Evolutionary conservation across 192 early-diverging fungal genomes (phyloP).

Genomic region (Neocallimastix lanati): DNA sequence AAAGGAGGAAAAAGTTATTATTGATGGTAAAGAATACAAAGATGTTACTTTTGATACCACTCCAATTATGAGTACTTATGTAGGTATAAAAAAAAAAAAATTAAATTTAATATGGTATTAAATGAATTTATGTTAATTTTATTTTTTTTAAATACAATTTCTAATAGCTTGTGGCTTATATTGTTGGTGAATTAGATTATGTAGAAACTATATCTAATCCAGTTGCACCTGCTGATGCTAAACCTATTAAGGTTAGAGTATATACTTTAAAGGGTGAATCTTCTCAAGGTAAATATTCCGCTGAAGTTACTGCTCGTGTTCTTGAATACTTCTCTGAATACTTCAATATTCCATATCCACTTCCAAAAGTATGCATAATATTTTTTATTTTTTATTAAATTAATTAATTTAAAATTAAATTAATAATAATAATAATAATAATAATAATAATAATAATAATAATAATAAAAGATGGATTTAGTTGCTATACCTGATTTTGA

Average conservation of each 20-base stretch:
- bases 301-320: constrained; percentile 52
- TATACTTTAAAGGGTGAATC: constrained; percentile 66
- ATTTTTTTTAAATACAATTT: too few species aligned
- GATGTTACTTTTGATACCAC: constrained; percentile 74
- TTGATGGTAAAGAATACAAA: constrained; percentile 21
- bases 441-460: too few species aligned
- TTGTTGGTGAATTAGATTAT: constrained; percentile 82
- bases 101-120: neutral
- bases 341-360: constrained; percentile 75
- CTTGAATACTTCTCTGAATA: constrained; percentile 76
- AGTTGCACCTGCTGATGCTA: constrained; percentile 27
- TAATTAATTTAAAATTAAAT: neutral
- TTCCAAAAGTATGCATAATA: constrained; percentile 46
- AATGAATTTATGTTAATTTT: too few species aligned
- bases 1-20: constrained; percentile 28
- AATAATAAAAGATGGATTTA: constrained; percentile 57
- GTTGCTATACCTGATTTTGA: constrained; percentile 88
- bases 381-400: too few species aligned
- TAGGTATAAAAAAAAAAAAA: constrained; percentile 19
- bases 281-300: constrained; percentile 65
- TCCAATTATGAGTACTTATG: constrained; percentile 86
- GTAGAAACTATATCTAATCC: constrained; percentile 56
- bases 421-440: too few species aligned
- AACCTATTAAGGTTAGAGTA: constrained; percentile 62
- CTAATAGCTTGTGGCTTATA: constrained; percentile 78